Percentiles rank a stretch among this genome's conserved stretches.
Conservation (phyloP, 768 basidiomycete genomes). For the Polyporus arcularius region DNA sequence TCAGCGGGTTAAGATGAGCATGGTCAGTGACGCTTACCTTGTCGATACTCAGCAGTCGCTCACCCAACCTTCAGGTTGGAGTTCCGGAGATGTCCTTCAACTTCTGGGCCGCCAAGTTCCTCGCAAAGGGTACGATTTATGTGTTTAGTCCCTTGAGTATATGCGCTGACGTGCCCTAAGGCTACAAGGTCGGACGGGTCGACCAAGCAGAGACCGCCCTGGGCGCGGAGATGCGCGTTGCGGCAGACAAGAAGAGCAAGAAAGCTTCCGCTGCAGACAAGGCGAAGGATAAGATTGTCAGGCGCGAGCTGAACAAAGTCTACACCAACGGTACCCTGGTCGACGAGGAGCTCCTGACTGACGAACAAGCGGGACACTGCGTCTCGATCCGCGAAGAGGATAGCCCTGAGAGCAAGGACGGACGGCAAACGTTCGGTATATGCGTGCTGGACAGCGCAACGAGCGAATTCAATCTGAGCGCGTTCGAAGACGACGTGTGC, state of each 20-base stretch:
- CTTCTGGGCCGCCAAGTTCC: conserved; percentile 89
- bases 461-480: conserved; percentile 89
- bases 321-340: conserved; percentile 96
- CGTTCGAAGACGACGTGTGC: conserved; percentile 90
- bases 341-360: conserved; percentile 82
- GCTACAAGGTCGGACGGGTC: conserved; percentile 94
- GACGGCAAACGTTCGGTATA: conserved; percentile 73
- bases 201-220: conserved; percentile 97
- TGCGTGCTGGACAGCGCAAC: conserved; percentile 94
- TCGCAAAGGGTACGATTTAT: conserved; percentile 63
- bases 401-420: conserved; percentile 41
- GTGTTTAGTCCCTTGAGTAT: neutral
- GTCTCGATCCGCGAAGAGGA: conserved; percentile 76
- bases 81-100: conserved; percentile 95
- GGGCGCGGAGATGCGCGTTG: conserved; percentile 93
- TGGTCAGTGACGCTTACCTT: conserved; percentile 54
- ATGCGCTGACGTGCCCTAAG: conserved; percentile 35
- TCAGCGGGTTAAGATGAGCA: conserved; percentile 95
- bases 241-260: conserved; percentile 61
- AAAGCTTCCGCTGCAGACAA: conserved; percentile 44
- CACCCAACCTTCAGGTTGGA: conserved; percentile 61
- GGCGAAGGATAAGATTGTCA: conserved; percentile 83
- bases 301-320: conserved; percentile 83
- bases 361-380: conserved; percentile 96
- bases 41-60: neutral